Evolutionary conservation across 371 early-diverging fungal genomes (phyloP), one percentile per base, ranked within the genome.

Genomic region (Mortierella sp.): DNA sequence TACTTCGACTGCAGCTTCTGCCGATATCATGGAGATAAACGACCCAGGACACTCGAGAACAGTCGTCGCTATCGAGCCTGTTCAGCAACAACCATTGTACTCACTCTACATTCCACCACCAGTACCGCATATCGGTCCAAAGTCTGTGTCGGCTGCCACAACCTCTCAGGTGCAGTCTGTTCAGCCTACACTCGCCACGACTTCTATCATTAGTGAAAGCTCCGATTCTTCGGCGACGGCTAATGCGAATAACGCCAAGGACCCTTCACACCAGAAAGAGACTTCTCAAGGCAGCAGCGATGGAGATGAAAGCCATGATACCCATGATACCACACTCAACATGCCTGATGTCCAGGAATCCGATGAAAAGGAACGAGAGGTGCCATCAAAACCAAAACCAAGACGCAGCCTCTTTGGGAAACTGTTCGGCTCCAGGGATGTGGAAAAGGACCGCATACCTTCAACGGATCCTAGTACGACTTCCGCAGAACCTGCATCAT

Each of bases 11-110:
- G 44, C 73, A 1, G 59, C 67, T 0, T 66, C 62, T 2, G 73
- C 59, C 10, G 73, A 73, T 41, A 73, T 73, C 21, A 73, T 73
- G 73, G 73, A 73, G 31, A 73, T 73, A 49, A 73, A 73, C 44
- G 73, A 73, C 12, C 73, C 73, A 0, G 56, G 55, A 17, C 73
- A 73, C 47, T 55, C 56, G 9, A 57, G 67, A 22, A 54, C 59
- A 3, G 62, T 67, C 19, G 56, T 73, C 12, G 46, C 73, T 2
- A 63, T 73, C 5, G 73, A 73, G 19, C 73, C 73, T 8, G 73
- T 73, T 22, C 73, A 67, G 34, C 67, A 62, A 12, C 73, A 73
- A 24, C 73, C 73, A 16, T 13, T 67, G 37, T 73, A 62, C 17
- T 73, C 73, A 8, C 40, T 73, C 10, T 73, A 73, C 16, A 55